Conservation (phyloP, 2,329 filamentous ascomycete genomes). For the Ophiosphaerella korrae region DNA sequence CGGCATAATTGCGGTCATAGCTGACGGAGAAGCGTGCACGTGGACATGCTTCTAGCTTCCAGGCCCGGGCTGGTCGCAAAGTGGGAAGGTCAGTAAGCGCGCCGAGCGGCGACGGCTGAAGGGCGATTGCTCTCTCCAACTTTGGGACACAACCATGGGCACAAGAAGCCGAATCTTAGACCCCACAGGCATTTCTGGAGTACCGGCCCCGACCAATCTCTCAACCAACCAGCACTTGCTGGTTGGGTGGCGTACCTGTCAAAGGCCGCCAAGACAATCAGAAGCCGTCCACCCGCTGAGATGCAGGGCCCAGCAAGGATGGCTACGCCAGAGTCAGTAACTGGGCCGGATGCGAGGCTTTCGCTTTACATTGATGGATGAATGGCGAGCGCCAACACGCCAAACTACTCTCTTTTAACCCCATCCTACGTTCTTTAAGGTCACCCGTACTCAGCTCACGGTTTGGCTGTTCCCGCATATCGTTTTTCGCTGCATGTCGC, state of each 20-base stretch:
- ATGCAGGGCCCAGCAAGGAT: slow-evolving; percentile 3
- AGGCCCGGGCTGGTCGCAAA: background rate
- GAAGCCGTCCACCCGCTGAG: background rate
- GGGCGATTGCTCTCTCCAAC: background rate
- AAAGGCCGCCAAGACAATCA: background rate
- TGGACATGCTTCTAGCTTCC: background rate
- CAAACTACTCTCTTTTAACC: background rate
- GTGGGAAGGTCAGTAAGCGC: background rate
- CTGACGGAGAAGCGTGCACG: slow-evolving; percentile 1
- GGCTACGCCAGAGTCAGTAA: background rate
- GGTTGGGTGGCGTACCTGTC: background rate
- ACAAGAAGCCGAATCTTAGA: no score
- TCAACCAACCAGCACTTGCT: no score
- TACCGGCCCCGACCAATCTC: no score
- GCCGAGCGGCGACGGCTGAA: background rate
- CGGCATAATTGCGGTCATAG: no score
- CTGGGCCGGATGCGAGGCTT: slow-evolving; percentile 3
- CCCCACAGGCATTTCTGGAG: no score
- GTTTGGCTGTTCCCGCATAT: slow-evolving; percentile 1
- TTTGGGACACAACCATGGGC: no score
- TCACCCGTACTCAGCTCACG: slow-evolving; percentile 2
- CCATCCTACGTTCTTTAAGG: background rate
- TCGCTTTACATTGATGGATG: background rate
- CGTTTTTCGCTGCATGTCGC: slow-evolving; percentile 7
- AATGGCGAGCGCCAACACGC: slow-evolving; percentile 6